These are phyloP conservation scores for Cavenderia fasciculata DNA, from an alignment of 78 protist genomes.

Conservation along the genomic window DNA sequence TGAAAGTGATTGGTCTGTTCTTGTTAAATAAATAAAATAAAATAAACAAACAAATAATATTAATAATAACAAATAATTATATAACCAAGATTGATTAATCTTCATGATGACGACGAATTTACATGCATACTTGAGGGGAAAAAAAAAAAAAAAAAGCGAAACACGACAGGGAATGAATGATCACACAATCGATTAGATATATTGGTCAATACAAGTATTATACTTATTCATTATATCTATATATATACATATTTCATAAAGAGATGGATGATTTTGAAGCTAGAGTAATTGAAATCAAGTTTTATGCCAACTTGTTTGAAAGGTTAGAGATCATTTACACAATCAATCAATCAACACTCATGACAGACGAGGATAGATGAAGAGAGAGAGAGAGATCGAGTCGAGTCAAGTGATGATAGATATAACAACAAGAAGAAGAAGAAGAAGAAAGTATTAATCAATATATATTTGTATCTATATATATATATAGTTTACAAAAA, in stretches of 20 bases:
- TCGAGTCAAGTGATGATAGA: background rate
- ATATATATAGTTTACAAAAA: constrained; percentile 11
- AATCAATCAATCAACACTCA: background rate
- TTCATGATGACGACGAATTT: too few species aligned
- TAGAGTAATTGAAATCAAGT: constrained; percentile 45
- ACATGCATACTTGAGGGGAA: too few species aligned
- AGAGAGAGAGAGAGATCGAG: background rate
- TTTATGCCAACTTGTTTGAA: constrained; percentile 18
- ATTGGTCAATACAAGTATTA: too few species aligned
- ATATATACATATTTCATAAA: too few species aligned
- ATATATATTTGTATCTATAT: background rate
- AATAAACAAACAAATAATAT: background rate
- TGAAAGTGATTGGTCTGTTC: constrained; percentile 84
- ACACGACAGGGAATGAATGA: too few species aligned
- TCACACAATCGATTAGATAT: too few species aligned
- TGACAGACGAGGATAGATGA: background rate
- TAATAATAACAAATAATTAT: background rate
- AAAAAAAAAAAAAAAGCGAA: too few species aligned
- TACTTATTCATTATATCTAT: too few species aligned
- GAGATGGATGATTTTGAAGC: constrained; percentile 39
- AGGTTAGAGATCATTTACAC: background rate
- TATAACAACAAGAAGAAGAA: background rate
- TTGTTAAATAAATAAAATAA: constrained; percentile 17
- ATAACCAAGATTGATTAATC: background rate
- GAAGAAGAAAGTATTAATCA: background rate